Percentiles rank a stretch among this genome's conserved stretches.
Evolutionary conservation across 2,329 filamentous ascomycete genomes (phyloP).

Genomic region (Xylariaceae sp.): DNA sequence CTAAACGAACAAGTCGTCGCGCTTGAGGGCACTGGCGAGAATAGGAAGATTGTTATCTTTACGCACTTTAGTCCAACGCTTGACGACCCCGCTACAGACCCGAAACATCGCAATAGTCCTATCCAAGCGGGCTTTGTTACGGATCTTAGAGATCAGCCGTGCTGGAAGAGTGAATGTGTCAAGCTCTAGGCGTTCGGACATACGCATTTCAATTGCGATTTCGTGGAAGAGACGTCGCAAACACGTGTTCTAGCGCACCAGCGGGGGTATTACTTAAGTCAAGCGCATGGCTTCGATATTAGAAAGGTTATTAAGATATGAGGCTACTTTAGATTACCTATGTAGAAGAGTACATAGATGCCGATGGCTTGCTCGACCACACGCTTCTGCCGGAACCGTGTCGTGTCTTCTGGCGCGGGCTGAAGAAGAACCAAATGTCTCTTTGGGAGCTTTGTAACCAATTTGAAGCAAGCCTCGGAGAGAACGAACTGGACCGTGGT

Average conservation of each 20-base stretch:
- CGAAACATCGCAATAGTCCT: constrained; percentile 41
- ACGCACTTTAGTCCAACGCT: constrained; percentile 52
- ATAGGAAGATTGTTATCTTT: constrained; percentile 45
- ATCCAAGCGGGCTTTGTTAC: constrained; percentile 48
- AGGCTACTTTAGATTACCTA: no score
- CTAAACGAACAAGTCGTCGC: constrained; percentile 47
- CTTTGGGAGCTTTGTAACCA: no score
- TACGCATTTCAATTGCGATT: constrained; percentile 56
- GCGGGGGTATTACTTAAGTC: constrained; percentile 51
- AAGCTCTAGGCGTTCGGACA: constrained; percentile 57
- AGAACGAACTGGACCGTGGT: no score
- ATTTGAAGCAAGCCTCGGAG: no score
- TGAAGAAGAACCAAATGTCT: no score
- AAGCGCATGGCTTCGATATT: no score
- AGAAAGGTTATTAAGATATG: no score
- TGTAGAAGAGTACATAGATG: no score
- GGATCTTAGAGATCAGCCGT: constrained; percentile 46
- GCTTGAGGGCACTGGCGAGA: constrained; percentile 34
- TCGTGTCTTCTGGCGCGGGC: no score
- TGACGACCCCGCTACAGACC: constrained; percentile 44
- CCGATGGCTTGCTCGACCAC: no score
- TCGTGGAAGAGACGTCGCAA: constrained; percentile 38
- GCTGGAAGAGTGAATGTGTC: constrained; percentile 46
- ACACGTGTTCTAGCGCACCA: constrained; percentile 50
- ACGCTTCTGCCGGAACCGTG: no score